Evolutionary conservation across 306 rosid species (phyloP), one percentile per base, ranked within the genome.

Genomic region (Prunus dulcis): DNA sequence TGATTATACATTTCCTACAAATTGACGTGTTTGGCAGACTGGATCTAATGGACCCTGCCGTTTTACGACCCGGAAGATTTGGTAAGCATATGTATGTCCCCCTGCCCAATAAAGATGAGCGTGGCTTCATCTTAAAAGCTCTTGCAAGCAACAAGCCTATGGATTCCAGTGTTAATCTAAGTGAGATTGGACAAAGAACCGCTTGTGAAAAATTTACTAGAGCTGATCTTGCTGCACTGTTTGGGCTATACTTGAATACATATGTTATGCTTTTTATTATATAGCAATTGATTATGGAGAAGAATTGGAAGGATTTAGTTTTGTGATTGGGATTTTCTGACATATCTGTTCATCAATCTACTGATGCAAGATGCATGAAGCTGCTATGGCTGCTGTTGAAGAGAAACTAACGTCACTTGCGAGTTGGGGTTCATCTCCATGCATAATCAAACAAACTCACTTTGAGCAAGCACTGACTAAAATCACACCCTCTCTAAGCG

Each of bases 11-110:
- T 22, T 30, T 11, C 71, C 63, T 20, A 67, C 62, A 69, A 75
- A 76, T 34, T 34, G 8, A 5, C 8, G 41, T 34, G 65, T 67
- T 77, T 55, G 81, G 69, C 79, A 89, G 97, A 76, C 91, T 83
- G 11, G 89, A 89, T 62, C 82, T 63, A 81, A 85, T 91, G 80
- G 94, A 89, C 69, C 79, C 41, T 8, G 90, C 91, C 30, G 46
- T 88, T 56, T 77, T 86, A 20, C 76, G 91, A 41, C 90, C 90
- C 3, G 93, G 96, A 46, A 82, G 90, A 71, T 84, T 88, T 66
- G 90, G 91, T 47, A 88, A 87, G 78, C 88, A 61, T 77, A 87
- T 88, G 69, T 82, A 85, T 47, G 91, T 88, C 78, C 89, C 96
- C 73, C 85, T 87, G 30, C 91, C 91, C 6, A 81, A 66, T 41